A percentile compares a stretch with the other conserved stretches of the same genome.
These are phyloP conservation scores for Colletotrichum australisinense DNA, from an alignment of 2,329 filamentous ascomycete genomes.

Conservation along the genomic window DNA sequence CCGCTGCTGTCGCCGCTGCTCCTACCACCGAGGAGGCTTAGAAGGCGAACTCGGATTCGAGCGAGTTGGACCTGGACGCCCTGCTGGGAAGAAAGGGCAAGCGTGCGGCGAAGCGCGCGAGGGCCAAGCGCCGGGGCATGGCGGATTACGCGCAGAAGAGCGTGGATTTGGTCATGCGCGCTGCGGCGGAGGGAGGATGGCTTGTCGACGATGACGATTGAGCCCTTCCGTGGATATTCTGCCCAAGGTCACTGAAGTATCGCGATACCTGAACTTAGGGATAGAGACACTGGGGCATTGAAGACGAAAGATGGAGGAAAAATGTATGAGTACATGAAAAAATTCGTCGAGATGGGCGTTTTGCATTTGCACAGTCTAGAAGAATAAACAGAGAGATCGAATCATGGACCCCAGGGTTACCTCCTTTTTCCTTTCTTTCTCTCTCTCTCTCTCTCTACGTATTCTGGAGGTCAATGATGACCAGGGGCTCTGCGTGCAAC, in stretches of 20 bases:
- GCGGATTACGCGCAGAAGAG: not conserved
- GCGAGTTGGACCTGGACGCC: not conserved
- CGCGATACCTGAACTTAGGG: not conserved
- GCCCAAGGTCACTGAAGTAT: too few relatives aligned
- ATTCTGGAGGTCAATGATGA: too few relatives aligned
- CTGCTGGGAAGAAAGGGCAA: not conserved
- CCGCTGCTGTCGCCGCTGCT: too few relatives aligned
- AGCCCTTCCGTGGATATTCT: not conserved
- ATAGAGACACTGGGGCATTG: not conserved
- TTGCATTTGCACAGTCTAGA: not conserved
- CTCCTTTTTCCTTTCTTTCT: too few relatives aligned
- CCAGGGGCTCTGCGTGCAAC: too few relatives aligned
- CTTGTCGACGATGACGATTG: not conserved
- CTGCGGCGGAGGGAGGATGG: not conserved
- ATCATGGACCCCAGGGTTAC: not conserved
- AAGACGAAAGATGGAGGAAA: not conserved
- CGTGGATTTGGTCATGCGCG: not conserved
- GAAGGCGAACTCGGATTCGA: not conserved
- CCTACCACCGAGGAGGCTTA: not conserved
- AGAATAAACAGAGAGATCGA: not conserved
- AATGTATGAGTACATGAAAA: conserved; percentile 11
- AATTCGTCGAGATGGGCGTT: not conserved
- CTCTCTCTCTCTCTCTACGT: too few relatives aligned
- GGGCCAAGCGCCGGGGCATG: not conserved
- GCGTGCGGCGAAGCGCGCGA: not conserved